Percentiles rank a stretch among this genome's conserved stretches.
phyloP scores from a whole-genome alignment of 306 rosid species.

The Vigna reflexopilosa region DNA sequence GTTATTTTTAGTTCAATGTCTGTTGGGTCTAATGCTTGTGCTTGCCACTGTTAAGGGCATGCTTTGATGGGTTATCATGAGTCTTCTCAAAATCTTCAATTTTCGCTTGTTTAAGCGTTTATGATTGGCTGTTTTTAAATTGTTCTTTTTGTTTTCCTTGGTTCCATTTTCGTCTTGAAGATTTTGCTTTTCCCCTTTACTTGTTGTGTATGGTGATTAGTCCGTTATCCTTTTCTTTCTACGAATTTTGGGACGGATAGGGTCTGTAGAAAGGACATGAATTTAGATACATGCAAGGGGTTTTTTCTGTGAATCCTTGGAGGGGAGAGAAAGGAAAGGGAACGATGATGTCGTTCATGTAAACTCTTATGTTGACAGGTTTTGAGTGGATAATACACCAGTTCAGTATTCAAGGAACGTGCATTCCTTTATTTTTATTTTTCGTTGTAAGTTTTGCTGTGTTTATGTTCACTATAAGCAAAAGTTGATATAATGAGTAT shows the following conservation, averaged over 20 bases:
- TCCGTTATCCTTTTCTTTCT: constrained; percentile 35
- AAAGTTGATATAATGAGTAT: constrained; percentile 19
- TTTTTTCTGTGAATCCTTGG: constrained; percentile 8
- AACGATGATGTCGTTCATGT: background rate
- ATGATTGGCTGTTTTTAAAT: background rate
- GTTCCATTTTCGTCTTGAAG: constrained; percentile 25
- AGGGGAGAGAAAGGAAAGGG: background rate
- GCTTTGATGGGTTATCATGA: background rate
- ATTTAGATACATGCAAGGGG: constrained; percentile 1
- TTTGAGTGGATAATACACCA: background rate
- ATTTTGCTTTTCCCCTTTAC: constrained; percentile 33
- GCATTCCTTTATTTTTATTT: background rate
- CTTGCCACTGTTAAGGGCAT: constrained; percentile 23
- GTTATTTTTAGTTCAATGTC: background rate
- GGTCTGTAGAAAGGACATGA: background rate
- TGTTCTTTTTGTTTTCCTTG: background rate
- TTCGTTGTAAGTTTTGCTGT: constrained; percentile 17
- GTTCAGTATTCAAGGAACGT: background rate
- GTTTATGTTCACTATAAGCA: background rate
- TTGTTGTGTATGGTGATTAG: background rate
- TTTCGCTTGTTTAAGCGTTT: constrained; percentile 9
- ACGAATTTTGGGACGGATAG: constrained; percentile 4
- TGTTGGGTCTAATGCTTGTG: background rate
- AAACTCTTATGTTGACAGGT: background rate
- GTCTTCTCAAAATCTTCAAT: background rate